Percentiles rank a stretch among this genome's conserved stretches.
phyloP scores from a whole-genome alignment of 768 basidiomycete species.

The Trametes coccinea region DNA sequence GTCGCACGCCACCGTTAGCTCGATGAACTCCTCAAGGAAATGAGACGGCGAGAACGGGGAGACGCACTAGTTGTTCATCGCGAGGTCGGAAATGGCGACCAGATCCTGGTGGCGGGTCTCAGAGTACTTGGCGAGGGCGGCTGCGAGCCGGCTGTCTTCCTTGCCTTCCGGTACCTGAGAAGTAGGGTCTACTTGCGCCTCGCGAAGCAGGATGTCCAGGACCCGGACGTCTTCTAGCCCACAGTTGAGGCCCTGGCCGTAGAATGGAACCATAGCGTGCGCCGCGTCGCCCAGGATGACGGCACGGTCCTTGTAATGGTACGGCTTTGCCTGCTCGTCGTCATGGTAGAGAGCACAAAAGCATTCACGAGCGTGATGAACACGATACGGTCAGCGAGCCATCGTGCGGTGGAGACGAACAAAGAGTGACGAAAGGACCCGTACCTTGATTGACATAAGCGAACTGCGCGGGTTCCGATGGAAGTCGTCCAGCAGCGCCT shows the following conservation, averaged over 20 bases:
- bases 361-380: constrained; percentile 24
- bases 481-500: constrained; percentile 75
- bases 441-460: constrained; percentile 90
- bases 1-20: constrained; percentile 18
- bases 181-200: constrained; percentile 62
- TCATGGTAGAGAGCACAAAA: constrained; percentile 21
- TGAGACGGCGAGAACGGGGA: constrained; percentile 17
- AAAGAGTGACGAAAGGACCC: constrained; percentile 29
- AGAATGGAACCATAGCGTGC: constrained; percentile 99
- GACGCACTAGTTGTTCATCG: constrained; percentile 96
- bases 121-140: constrained; percentile 78
- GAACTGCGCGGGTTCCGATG: constrained; percentile 82
- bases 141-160: constrained; percentile 57
- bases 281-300: constrained; percentile 93
- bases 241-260: constrained; percentile 96
- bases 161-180: constrained; percentile 38
- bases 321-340: constrained; percentile 67
- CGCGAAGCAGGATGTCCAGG: constrained; percentile 70
- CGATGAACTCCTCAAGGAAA: neutral
- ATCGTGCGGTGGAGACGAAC: neutral
- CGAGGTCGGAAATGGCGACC: constrained; percentile 86
- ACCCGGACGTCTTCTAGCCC: constrained; percentile 97
- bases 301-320: constrained; percentile 87
- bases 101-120: constrained; percentile 84
- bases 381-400: neutral